Percentiles rank a stretch among this genome's conserved stretches.
phyloP scores from a whole-genome alignment of 2,329 filamentous ascomycete genomes.

The Dactylonectria macrodidyma region DNA sequence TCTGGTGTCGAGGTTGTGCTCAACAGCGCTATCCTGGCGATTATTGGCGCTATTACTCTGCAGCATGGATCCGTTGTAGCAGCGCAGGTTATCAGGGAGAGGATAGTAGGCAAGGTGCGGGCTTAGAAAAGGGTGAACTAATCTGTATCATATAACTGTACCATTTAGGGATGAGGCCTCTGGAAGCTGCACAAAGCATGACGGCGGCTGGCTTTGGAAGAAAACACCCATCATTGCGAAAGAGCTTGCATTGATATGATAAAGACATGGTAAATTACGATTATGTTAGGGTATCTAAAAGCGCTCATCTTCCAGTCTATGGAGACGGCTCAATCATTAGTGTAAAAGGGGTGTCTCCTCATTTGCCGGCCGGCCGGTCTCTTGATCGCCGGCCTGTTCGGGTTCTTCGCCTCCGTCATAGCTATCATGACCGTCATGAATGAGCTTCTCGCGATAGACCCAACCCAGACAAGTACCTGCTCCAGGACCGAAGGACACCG shows the following conservation, averaged over 20 bases:
- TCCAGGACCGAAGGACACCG: slow-evolving; percentile 55
- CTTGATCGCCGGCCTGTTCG: slow-evolving; percentile 22
- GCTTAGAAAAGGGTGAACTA: slow-evolving; percentile 33
- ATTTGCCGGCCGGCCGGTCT: slow-evolving; percentile 36
- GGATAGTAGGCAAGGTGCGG: slow-evolving; percentile 70
- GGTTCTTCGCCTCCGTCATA: slow-evolving; percentile 36
- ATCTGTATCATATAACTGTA: slow-evolving; percentile 51
- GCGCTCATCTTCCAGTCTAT: slow-evolving; percentile 14
- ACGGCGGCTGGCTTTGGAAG: slow-evolving; percentile 35
- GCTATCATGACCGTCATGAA: slow-evolving; percentile 46
- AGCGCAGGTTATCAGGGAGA: slow-evolving; percentile 80
- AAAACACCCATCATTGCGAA: slow-evolving; percentile 40
- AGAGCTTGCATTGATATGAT: slow-evolving; percentile 40
- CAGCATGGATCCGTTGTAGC: slow-evolving; percentile 88
- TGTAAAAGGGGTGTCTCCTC: slow-evolving; percentile 55
- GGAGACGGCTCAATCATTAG: slow-evolving; percentile 23
- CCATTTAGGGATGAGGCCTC: slow-evolving; percentile 46
- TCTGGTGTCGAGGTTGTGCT: slow-evolving; percentile 85
- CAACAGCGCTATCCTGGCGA: slow-evolving; percentile 84
- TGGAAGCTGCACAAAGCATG: slow-evolving; percentile 47
- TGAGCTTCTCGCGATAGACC: slow-evolving; percentile 57
- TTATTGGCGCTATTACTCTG: slow-evolving; percentile 90
- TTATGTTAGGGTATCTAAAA: slow-evolving; percentile 24
- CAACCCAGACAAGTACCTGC: slow-evolving; percentile 57
- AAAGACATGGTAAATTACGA: slow-evolving; percentile 36